Evolutionary conservation across 2,329 filamentous ascomycete species (phyloP).

Genomic region (Berkeleyomyces rouxiae): DNA sequence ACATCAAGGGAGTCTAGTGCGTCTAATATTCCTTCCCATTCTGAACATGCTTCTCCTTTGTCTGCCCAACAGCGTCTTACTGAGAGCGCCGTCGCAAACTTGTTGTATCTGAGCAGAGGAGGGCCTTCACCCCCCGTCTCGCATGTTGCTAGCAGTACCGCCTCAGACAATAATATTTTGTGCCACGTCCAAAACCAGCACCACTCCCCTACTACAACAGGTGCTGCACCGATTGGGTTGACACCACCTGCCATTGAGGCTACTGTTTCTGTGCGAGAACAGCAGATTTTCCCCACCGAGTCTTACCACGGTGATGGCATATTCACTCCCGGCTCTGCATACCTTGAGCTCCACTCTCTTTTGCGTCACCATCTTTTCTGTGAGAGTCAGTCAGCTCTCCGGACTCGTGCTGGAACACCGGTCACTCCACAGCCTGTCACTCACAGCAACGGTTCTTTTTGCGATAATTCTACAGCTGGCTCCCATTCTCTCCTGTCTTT

Average conservation of each 20-base stretch:
- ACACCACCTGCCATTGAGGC: slow-evolving; percentile 17
- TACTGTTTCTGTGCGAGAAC: slow-evolving; percentile 15
- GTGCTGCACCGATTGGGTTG: slow-evolving; percentile 1
- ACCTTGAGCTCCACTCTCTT: slow-evolving; percentile 29
- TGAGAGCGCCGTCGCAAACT: slow-evolving; percentile 23
- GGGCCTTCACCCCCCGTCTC: slow-evolving; percentile 11
- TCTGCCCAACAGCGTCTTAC: slow-evolving; percentile 19
- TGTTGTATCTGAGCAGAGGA: slow-evolving; percentile 22
- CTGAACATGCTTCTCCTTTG: slow-evolving; percentile 12
- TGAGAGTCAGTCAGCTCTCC: slow-evolving; percentile 25
- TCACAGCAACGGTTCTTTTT: background rate
- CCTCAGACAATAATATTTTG: slow-evolving; percentile 1
- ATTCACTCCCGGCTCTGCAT: slow-evolving; percentile 30
- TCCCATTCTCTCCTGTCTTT: background rate
- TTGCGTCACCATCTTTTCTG: slow-evolving; percentile 29
- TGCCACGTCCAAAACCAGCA: background rate
- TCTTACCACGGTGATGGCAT: slow-evolving; percentile 25
- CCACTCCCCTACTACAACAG: background rate
- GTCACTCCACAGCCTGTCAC: background rate
- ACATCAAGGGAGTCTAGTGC: background rate
- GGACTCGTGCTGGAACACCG: slow-evolving; percentile 18
- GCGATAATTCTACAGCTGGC: background rate
- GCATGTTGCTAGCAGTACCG: slow-evolving; percentile 11
- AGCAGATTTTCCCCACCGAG: slow-evolving; percentile 21
- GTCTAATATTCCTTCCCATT: background rate